phyloP scores from a whole-genome alignment of 2,329 filamentous ascomycete species.

The Sporothrix brasiliensis region DNA sequence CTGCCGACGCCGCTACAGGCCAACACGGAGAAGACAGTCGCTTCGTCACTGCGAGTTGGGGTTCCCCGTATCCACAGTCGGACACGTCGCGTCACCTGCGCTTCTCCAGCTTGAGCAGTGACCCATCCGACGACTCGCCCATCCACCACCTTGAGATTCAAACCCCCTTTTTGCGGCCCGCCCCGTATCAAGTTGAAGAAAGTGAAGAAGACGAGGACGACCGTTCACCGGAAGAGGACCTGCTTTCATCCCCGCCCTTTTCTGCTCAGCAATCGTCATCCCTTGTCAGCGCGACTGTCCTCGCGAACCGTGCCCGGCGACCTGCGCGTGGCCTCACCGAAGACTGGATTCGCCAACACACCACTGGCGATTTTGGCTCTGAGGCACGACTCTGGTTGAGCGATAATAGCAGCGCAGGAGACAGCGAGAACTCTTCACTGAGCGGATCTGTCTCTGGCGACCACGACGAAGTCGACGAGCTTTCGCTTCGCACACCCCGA shows the following conservation, averaged over 20 bases:
- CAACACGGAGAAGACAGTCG: conserved; percentile 45
- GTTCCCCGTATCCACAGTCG: conserved; percentile 79
- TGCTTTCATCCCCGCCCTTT: conserved; percentile 35
- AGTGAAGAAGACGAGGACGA: conserved; percentile 42
- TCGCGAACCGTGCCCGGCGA: conserved; percentile 64
- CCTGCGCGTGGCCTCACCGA: conserved; percentile 69
- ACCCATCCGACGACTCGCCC: conserved; percentile 61
- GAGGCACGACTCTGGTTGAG: conserved; percentile 83
- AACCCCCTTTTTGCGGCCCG: conserved; percentile 64
- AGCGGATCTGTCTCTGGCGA: conserved; percentile 64
- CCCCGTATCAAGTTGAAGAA: conserved; percentile 48
- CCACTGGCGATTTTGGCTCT: conserved; percentile 68
- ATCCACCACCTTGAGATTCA: conserved; percentile 64
- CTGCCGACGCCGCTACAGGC: conserved; percentile 34
- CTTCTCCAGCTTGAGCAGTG: conserved; percentile 59
- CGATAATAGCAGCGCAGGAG: conserved; percentile 72
- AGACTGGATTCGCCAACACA: conserved; percentile 84
- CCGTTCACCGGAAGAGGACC: conserved; percentile 26
- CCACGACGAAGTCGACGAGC: conserved; percentile 45
- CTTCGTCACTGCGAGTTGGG: conserved; percentile 80
- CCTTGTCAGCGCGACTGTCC: conserved; percentile 59
- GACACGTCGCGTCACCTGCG: conserved; percentile 54
- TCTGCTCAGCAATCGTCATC: conserved; percentile 39
- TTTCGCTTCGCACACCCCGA: conserved; percentile 30
- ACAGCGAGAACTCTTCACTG: conserved; percentile 75